Percentiles rank a stretch among this genome's conserved stretches.
Conservation (phyloP, 1,139 yeast species). For the Debaryomyces coudertii region DNA sequence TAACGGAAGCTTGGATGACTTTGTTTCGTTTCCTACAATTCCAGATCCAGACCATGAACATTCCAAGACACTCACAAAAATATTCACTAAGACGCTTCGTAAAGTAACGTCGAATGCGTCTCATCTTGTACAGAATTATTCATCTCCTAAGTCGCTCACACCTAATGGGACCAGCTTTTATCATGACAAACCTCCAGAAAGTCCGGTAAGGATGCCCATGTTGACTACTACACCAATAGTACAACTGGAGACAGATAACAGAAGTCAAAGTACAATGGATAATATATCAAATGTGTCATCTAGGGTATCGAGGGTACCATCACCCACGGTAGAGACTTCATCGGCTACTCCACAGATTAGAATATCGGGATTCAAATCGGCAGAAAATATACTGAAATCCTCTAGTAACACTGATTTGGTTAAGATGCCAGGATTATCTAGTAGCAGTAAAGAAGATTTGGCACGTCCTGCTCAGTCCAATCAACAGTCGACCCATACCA, state of each 20-base stretch:
- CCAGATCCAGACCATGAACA: conserved; percentile 48
- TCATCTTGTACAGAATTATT: conserved; percentile 39
- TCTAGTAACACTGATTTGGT: neutral
- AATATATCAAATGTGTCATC: neutral
- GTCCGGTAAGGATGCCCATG: conserved; percentile 11
- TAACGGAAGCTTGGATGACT: conserved; percentile 28
- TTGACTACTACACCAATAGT: conserved; percentile 9
- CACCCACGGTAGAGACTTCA: neutral
- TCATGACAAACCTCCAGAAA: conserved; percentile 8
- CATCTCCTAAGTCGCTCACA: conserved; percentile 11
- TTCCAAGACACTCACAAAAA: conserved; percentile 33
- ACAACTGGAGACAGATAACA: neutral
- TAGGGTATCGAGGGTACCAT: conserved; percentile 3
- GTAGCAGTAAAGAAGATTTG: neutral
- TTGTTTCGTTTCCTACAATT: conserved; percentile 47
- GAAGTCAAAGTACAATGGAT: neutral
- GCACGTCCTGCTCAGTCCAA: neutral
- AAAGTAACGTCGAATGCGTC: conserved; percentile 52
- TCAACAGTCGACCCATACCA: conserved; percentile 7
- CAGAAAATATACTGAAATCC: neutral
- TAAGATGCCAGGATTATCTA: neutral
- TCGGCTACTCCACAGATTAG: conserved; percentile 1
- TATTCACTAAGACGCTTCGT: conserved; percentile 45
- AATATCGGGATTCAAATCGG: conserved; percentile 1
- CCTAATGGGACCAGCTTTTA: neutral